Evolutionary conservation across 2,329 filamentous ascomycete species (phyloP), one percentile per base, ranked within the genome.

Genomic region (Sarocladium strictum): DNA sequence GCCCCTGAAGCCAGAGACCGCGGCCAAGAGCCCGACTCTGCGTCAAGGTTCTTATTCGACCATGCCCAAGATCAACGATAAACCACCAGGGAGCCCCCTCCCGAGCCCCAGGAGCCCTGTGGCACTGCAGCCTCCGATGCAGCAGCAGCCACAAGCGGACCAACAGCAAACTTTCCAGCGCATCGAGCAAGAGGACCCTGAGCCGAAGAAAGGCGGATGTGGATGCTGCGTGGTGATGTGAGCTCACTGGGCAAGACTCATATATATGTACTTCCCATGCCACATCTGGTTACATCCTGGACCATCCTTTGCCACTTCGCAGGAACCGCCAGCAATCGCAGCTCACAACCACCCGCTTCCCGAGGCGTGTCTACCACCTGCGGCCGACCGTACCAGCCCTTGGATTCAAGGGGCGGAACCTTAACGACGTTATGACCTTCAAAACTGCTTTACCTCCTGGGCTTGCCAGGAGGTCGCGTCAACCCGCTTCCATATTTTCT

Each of bases 61-160:
- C 15, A 85, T 85, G 76, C 81, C 81, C 38, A 83, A 74, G 66
- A 84, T 84, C 40, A 65, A 67, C 4, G 68, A 71, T 59, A 71
- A 68, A 55, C 59, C 61, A 6, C 59, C 61, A 4, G 56, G 60
- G 41, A 69, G 62, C 37, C 66, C 69, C 15, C 56, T 79, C 19
- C 65, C 72, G 1, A 80, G 76, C 59, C 45, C 21, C 10, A 69
- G 72, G 58, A 70, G 75, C 7, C 72, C 79, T 7, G 58, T 61
- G 19, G 63, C 62, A 2, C 61, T 81, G 74, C 67, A 61, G 53
- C 58, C 60, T 35, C 56, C 62, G n/a, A 55, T 56, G 35, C 56
- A 57, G 47, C 58, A 56, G 15, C 58, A 58, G 23, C 57, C 65
- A 12, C 58, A 62, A 26, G 58, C 62, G 24, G 54, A 57, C 47